Evolutionary conservation across 768 basidiomycete species (phyloP), one percentile per base, ranked within the genome.

Genomic region (Leucosporidium creatinivorum): DNA sequence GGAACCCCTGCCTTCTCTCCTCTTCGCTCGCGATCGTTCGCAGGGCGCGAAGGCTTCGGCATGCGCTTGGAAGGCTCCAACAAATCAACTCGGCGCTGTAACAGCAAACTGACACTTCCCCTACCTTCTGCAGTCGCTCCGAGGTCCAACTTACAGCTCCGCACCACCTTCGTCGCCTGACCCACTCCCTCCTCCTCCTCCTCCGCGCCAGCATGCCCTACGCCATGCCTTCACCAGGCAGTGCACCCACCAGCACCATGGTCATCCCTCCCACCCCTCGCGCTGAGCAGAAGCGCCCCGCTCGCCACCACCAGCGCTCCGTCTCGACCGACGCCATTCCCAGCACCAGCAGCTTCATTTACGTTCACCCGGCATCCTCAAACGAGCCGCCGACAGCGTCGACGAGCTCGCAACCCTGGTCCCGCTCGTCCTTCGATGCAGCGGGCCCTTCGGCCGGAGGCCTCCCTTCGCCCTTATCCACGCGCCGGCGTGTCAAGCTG

Each of bases 281-380:
- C 6, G 23, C 51, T 1, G 60, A 64, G 36, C 47, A 51, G 31
- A 58, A 61, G 28, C 66, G 70, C 3, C 67, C 70, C 17, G 12
- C 48, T 1, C 52, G 70, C 23, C 70, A 72, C 48, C 70, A 72
- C 56, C 64, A 63, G 30, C 67, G 70, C 30, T 72, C 70, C 17
- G 59, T 64, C 33, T 72, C 70, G 13, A 62, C 65, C 9, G 70
- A 72, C 19, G 58, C 70, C 18, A 28, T 69, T 31, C 51, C 69
- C 48, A 67, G 55, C 49, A 59, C 67, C 52, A 69, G 64, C 59
- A 66, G 57, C 54, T 72, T 64, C 65, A 69, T 72, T 48, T 72
- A 66, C 47, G 70, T 72, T 17, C 67, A 69, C 49, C 70, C 70
- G 3, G 62, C 70, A 17, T 66, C 64, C 10, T 66, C 70, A 0